Conservation (phyloP, 139 green algal genomes). For the Picochlorum sp. region DNA sequence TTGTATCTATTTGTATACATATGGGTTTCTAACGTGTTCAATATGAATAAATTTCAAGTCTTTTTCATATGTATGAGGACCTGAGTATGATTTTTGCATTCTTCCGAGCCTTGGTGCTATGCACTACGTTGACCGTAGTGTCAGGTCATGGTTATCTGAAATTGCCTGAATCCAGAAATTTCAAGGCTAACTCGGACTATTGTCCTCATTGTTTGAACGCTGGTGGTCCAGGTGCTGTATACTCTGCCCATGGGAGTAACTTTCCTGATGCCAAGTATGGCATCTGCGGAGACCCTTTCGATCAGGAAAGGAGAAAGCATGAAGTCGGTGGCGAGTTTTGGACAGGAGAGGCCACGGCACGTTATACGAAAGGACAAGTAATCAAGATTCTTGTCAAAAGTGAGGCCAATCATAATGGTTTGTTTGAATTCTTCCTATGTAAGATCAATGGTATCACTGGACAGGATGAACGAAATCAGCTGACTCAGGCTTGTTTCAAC, state of each 20-base stretch:
- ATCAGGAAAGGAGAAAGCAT: background rate
- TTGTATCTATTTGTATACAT: no score
- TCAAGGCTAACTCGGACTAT: background rate
- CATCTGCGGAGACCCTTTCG: background rate
- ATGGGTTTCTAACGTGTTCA: no score
- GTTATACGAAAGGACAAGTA: background rate
- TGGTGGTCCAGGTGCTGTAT: background rate
- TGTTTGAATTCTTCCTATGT: background rate
- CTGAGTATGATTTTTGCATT: no score
- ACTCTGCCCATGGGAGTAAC: background rate
- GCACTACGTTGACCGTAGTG: no score
- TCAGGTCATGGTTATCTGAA: background rate
- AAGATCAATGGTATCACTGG: background rate
- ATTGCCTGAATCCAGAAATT: background rate
- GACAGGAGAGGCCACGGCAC: background rate
- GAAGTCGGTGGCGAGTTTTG: background rate
- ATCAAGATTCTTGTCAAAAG: background rate
- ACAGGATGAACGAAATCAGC: background rate
- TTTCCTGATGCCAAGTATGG: background rate
- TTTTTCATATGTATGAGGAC: no score
- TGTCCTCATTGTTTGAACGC: slow-evolving; percentile 1
- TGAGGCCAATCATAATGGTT: background rate
- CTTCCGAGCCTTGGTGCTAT: no score
- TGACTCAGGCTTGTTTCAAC: background rate
- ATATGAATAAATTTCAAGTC: no score